A percentile compares a stretch with the other conserved stretches of the same genome.
Evolutionary conservation across 345 rosid genomes (phyloP).

Genomic region (Rhodamnia rubescens): DNA sequence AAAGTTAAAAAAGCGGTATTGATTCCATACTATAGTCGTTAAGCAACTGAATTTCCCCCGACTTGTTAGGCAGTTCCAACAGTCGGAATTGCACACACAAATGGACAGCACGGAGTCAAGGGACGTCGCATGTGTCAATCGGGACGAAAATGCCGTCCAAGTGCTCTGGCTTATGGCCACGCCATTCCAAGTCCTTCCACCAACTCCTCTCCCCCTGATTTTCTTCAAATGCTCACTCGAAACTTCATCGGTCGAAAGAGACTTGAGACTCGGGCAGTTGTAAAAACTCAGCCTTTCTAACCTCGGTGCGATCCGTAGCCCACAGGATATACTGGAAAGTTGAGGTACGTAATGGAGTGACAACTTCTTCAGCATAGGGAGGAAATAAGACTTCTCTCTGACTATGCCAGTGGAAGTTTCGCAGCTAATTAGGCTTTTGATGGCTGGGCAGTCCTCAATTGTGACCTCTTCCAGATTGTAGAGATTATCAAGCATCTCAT

Average conservation of each 20-base stretch:
- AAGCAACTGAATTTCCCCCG: background rate
- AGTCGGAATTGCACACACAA: accelerated
- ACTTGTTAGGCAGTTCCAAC: background rate
- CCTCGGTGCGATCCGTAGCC: background rate
- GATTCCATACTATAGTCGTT: background rate
- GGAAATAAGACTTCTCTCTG: background rate
- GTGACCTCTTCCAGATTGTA: background rate
- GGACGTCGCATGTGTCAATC: background rate
- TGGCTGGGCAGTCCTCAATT: background rate
- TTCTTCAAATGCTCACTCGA: background rate
- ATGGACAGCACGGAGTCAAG: background rate
- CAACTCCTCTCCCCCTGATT: background rate
- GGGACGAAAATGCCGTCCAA: background rate
- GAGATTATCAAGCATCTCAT: background rate
- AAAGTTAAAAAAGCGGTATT: background rate
- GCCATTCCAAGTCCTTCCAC: slow-evolving; percentile 4
- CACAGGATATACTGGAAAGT: background rate
- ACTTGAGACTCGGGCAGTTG: background rate
- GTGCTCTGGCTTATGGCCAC: background rate
- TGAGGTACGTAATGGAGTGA: background rate
- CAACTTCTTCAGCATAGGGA: background rate
- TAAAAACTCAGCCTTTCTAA: background rate
- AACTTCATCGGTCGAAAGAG: background rate
- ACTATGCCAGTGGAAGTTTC: background rate
- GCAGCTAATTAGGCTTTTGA: background rate